Base-by-base conservation (phyloP, 2,329 filamentous ascomycete species). In the Berkeleyomyces basicola region DNA sequence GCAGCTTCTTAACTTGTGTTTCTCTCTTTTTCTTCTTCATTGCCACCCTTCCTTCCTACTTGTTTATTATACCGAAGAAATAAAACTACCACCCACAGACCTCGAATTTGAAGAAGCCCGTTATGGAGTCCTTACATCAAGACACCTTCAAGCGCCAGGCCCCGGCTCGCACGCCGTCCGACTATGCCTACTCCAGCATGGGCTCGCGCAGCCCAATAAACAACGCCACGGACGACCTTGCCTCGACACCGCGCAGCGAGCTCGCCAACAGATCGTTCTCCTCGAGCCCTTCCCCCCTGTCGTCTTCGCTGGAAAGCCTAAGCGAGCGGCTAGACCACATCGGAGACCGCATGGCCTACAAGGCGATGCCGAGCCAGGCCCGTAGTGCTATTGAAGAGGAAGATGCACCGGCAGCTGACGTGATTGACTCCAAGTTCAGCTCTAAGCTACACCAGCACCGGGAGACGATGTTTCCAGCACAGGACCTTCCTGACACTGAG, bases 71-170 rank as follows among this genome's bases (percentile, higher is more conserved):
- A 23, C 23, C 23, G 23, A 23, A 23, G 16, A 46, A 37, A 4
- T 6, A n/a, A 37, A 7, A 14, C 14, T 7, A 36, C 11, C 14
- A 55, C 7, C 42, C 42, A n/a, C 1, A 44, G 42, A 9, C 31
- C 33, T 16, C 11, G 36, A 55, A 55, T n/a, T 23, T 23, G 23
- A 23, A 23, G 23, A 23, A 39, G 5, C 14, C 36, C 7, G 37
- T 43, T 23, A 64, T 64, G 60, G 60, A 64, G 44, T 49, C 55
- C 11, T 43, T 64, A 16, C 60, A 64, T n/a, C 44, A 64, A 60
- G 60, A 64, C 57, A 62, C 60, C 23, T 64, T 64, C 14, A 64
- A 64, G 33, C 60, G 33, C n/a, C 57, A 59, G 53, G 47, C 57
- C 7, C 63, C 60, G 16, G 46, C 23, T 47, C 60, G 60, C 6